These are phyloP conservation scores for Phyllostachys edulis DNA, from an alignment of 176 grass and related monocot genomes.

Conservation along the genomic window DNA sequence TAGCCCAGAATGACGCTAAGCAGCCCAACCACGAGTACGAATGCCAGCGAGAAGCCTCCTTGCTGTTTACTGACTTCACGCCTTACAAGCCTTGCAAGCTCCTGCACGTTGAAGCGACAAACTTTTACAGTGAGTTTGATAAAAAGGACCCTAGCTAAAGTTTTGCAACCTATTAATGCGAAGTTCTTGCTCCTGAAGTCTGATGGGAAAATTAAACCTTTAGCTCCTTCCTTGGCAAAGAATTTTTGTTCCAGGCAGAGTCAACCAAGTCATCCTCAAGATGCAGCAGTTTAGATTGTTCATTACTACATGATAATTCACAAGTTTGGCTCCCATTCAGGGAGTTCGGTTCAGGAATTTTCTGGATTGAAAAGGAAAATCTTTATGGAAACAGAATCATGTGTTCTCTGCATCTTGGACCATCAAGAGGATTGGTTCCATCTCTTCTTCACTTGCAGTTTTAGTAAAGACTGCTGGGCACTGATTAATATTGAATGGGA, in stretches of 20 bases:
- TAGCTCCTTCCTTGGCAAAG: neutral
- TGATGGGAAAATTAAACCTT: neutral
- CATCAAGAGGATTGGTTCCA: neutral
- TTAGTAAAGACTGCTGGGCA: neutral
- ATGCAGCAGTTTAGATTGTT: constrained; percentile 1
- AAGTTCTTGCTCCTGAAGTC: neutral
- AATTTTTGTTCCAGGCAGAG: constrained; percentile 4
- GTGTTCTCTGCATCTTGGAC: neutral
- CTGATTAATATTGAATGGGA: neutral
- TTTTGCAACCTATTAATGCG: neutral
- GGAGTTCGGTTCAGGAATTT: neutral
- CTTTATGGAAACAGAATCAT: neutral
- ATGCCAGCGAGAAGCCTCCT: constrained; percentile 45
- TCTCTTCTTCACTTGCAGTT: neutral
- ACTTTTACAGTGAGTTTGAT: constrained; percentile 21
- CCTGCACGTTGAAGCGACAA: constrained; percentile 33
- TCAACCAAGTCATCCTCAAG: neutral
- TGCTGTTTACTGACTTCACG: constrained; percentile 39
- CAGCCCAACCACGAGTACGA: constrained; percentile 40
- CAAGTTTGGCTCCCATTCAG: neutral
- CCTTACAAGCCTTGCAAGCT: constrained; percentile 44
- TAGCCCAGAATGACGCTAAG: constrained; percentile 58
- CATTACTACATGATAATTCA: neutral
- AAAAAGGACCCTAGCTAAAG: neutral
- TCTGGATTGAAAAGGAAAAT: neutral